Evolutionary conservation across 2,329 filamentous ascomycete genomes (phyloP), one percentile per base, ranked within the genome.

Genomic region (Scleromitrula shiraiana): DNA sequence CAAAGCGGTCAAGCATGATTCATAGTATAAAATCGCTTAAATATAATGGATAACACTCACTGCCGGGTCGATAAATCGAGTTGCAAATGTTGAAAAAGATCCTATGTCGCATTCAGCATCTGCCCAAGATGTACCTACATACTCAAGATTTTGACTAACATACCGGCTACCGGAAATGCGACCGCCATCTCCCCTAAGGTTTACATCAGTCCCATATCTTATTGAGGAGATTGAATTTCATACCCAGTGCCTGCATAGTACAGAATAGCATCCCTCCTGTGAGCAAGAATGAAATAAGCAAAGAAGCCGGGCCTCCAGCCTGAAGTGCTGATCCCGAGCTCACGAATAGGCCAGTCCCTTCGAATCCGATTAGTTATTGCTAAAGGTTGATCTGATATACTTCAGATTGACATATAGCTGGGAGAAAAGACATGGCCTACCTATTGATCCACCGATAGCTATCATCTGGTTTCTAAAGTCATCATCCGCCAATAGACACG

Each of bases 401-500:
- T n/a, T n/a, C n/a, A n/a, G n/a, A 12, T 6, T 1, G 12, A 27
- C 12, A 32, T n/a, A n/a, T n/a, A n/a, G n/a, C n/a, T n/a, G n/a
- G n/a, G n/a, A n/a, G n/a, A n/a, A n/a, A n/a, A n/a, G n/a, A 15
- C 9, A 82, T 14, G 32, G 56, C 43, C 56, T 70, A 79, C 85
- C 86, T 60, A 96, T 95, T 12, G 86, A 91, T 37, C 90, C 89
- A 59, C 89, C 89, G 56, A 96, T 95, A 15, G 91, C 91, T 72
- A 96, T 96, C 90, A 96, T 96, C 71, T 96, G 90, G 20, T 38
- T 12, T 15, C 17, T 10, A 14, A 23, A 26, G 44, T 47, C 36
- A 47, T 33, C 35, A 24, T n/a, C 6, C 9, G 41, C 4, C 4
- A 17, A 10, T 41, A 10, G 7, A 29, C 14, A 3, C 19, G 12